A percentile compares a stretch with the other conserved stretches of the same genome.
Evolutionary conservation across 352 stramenopile genomes (phyloP).

Genomic region (Nothophytophthora sp.): DNA sequence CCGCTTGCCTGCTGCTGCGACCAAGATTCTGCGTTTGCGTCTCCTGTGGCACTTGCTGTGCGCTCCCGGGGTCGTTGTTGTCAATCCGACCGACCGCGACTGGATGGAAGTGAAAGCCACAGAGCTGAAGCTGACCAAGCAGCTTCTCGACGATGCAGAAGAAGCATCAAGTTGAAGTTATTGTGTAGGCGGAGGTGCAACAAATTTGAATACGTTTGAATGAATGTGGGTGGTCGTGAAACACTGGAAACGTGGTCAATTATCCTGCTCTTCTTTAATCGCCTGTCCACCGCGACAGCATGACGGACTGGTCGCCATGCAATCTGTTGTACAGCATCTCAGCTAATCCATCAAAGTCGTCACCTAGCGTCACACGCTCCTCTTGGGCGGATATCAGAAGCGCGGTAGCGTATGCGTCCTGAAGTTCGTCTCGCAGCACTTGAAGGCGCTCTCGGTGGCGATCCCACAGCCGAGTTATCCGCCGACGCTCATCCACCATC

Average conservation of each 20-base stretch:
- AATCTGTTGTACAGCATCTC: conserved; percentile 7
- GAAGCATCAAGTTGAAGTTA: not conserved
- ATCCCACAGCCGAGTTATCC: too few species aligned
- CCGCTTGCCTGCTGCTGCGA: not conserved
- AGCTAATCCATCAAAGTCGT: conserved; percentile 2
- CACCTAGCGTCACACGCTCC: not conserved
- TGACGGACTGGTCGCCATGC: not conserved
- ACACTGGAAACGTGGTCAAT: not conserved
- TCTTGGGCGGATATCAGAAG: not conserved
- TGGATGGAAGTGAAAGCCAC: not conserved
- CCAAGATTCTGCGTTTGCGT: not conserved
- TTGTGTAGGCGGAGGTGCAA: not conserved
- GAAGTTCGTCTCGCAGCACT: conserved; percentile 1
- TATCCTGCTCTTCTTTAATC: not conserved
- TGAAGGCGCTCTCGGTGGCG: too few species aligned
- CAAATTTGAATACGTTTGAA: not conserved
- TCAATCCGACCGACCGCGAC: not conserved
- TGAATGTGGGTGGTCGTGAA: too few species aligned
- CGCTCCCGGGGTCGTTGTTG: not conserved
- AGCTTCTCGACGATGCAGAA: not conserved
- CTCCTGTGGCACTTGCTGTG: not conserved
- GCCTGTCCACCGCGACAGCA: conserved; percentile 1
- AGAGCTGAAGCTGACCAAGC: not conserved
- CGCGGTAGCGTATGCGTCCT: conserved; percentile 4
- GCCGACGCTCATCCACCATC: too few species aligned